Conservation (phyloP, 129 eudicot genomes). For the Centrapalus pauciflorus region DNA sequence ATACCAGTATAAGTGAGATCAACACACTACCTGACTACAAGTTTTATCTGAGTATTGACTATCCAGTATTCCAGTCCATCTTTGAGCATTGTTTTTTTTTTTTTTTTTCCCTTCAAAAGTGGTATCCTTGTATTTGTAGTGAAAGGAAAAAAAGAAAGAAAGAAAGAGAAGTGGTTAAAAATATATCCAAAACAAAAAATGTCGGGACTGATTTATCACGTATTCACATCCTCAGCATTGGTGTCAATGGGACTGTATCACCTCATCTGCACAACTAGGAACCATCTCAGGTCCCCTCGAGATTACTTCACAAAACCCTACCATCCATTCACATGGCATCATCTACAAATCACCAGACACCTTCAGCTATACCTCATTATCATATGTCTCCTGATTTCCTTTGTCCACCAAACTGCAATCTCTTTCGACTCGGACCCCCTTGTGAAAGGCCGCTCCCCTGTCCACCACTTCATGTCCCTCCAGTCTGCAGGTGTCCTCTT, state of each 20-base stretch:
- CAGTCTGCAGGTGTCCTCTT: slow-evolving; percentile 57
- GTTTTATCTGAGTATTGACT: not conserved
- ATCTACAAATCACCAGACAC: slow-evolving; percentile 25
- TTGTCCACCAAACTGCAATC: slow-evolving; percentile 51
- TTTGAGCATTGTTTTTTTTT: not conserved
- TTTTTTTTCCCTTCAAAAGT: too few species aligned
- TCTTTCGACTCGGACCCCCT: slow-evolving; percentile 69
- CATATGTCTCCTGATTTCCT: slow-evolving; percentile 53
- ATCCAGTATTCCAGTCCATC: not conserved
- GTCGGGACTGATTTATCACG: slow-evolving; percentile 42
- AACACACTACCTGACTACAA: not conserved
- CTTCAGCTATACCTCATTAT: slow-evolving; percentile 58
- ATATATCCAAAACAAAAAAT: slow-evolving; percentile 4
- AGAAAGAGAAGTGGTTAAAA: not conserved
- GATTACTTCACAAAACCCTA: slow-evolving; percentile 70
- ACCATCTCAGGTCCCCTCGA: slow-evolving; percentile 61
- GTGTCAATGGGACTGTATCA: slow-evolving; percentile 66
- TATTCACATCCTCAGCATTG: slow-evolving; percentile 47
- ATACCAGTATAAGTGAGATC: not conserved
- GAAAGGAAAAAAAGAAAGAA: not conserved
- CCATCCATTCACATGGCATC: slow-evolving; percentile 37
- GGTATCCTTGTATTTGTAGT: not conserved
- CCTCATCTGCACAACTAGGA: slow-evolving; percentile 57
- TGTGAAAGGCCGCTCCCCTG: slow-evolving; percentile 73
- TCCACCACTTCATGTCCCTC: slow-evolving; percentile 73